Percentiles rank a stretch among this genome's conserved stretches.
Conservation (phyloP, 2,329 filamentous ascomycete genomes). For the Ilyonectria destructans region DNA sequence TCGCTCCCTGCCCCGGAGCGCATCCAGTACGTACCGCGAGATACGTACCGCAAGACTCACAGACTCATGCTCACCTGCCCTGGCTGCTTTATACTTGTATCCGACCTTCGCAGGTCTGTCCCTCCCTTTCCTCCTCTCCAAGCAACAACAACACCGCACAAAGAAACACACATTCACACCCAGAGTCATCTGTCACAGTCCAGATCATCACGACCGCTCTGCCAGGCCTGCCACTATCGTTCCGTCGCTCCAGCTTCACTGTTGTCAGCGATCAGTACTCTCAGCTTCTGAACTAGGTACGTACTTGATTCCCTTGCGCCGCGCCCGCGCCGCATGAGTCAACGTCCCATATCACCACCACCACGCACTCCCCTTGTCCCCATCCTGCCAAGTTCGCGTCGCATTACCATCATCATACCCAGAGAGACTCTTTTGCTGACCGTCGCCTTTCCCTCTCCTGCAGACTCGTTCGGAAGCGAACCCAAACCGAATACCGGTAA, state of each 20-base stretch:
- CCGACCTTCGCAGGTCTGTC: constrained; percentile 52
- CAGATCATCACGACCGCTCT: constrained; percentile 71
- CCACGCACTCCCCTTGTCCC: constrained; percentile 27
- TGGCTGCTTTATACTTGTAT: constrained; percentile 48
- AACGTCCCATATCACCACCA: constrained; percentile 35
- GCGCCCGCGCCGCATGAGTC: constrained; percentile 43
- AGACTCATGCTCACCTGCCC: constrained; percentile 44
- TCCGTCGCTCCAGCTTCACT: constrained; percentile 46
- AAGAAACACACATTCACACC: constrained; percentile 67
- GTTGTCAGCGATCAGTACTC: constrained; percentile 47
- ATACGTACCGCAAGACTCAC: constrained; percentile 47
- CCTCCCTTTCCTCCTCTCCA: constrained; percentile 58
- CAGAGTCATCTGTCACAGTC: constrained; percentile 75
- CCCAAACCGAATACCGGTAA: constrained; percentile 57
- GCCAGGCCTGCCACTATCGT: constrained; percentile 52
- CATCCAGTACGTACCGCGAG: constrained; percentile 26
- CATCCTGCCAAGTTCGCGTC: constrained; percentile 30
- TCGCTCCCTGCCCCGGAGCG: neutral
- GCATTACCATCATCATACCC: constrained; percentile 21
- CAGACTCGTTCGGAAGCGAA: constrained; percentile 66
- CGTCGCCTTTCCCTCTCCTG: constrained; percentile 5
- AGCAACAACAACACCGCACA: constrained; percentile 67
- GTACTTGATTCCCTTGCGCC: constrained; percentile 39
- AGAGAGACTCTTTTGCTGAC: constrained; percentile 38
- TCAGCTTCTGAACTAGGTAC: constrained; percentile 54